phyloP scores from a whole-genome alignment of 768 basidiomycete species.

The Rhodosporidiobolus sp. region DNA sequence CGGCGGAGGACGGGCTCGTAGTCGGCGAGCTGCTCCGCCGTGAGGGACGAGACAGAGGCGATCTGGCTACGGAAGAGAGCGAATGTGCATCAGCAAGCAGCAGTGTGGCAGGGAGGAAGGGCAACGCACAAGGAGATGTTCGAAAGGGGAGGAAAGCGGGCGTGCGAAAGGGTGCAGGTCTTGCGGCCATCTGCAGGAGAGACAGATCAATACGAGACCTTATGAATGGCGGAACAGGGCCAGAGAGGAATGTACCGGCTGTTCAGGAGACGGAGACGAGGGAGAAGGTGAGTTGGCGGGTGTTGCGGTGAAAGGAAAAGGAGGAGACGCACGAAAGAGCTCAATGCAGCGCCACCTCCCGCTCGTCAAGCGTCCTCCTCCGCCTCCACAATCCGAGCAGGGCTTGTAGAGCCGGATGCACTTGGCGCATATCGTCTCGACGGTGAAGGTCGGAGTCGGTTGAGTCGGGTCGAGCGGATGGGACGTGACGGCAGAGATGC shows the following conservation, averaged over 20 bases:
- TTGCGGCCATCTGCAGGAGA: background rate
- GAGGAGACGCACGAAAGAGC: background rate
- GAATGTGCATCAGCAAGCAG: too few species aligned
- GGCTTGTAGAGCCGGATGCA: background rate
- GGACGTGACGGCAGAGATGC: background rate
- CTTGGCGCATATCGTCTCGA: background rate
- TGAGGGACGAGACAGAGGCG: background rate
- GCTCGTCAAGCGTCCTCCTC: background rate
- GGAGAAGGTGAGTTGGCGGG: background rate
- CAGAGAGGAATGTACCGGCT: too few species aligned
- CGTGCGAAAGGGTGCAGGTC: background rate
- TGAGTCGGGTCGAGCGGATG: background rate
- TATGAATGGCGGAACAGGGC: too few species aligned
- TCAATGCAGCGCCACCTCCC: background rate
- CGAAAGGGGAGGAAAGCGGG: background rate
- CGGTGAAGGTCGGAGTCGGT: background rate
- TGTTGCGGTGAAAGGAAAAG: too few species aligned
- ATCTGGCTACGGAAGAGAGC: too few species aligned
- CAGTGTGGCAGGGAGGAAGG: too few species aligned
- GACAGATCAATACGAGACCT: too few species aligned
- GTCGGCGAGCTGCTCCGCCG: background rate
- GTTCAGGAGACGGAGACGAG: background rate
- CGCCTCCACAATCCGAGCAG: background rate
- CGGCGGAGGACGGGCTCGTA: background rate
- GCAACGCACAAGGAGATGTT: background rate